phyloP scores from a whole-genome alignment of 2,329 filamentous ascomycete species.

The Herpotrichia juniperi region DNA sequence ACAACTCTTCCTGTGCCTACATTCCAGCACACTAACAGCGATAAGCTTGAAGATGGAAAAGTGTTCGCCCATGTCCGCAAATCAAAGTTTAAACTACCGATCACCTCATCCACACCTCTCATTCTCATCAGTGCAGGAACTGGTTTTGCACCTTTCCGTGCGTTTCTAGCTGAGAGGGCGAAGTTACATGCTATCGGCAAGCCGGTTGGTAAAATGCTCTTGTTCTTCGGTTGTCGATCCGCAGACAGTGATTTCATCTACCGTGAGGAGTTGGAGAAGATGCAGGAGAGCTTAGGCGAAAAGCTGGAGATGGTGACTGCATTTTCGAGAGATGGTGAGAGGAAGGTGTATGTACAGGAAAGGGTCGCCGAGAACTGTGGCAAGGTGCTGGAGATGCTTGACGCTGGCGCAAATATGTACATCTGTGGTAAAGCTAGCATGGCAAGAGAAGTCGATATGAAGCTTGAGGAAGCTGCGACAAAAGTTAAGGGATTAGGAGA shows the following conservation, averaged over 20 bases:
- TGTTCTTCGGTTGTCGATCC: conserved; percentile 42
- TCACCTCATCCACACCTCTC: conserved; percentile 51
- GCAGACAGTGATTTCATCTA: conserved; percentile 41
- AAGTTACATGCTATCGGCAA: conserved; percentile 37
- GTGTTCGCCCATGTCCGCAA: conserved; percentile 49
- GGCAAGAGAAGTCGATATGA: conserved; percentile 50
- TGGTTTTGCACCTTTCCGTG: conserved; percentile 43
- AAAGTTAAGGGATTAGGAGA: conserved; percentile 47
- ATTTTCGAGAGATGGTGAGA: conserved; percentile 25
- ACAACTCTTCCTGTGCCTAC: conserved; percentile 18
- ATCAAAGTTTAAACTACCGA: conserved; percentile 56
- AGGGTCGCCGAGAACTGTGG: conserved; percentile 36
- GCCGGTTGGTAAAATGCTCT: conserved; percentile 33
- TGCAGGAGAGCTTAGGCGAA: conserved; percentile 25
- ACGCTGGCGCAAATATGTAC: conserved; percentile 49
- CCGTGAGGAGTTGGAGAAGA: conserved; percentile 27
- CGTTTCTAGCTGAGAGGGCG: conserved; percentile 42
- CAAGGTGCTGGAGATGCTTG: conserved; percentile 42
- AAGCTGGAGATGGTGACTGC: conserved; percentile 32
- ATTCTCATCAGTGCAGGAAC: conserved; percentile 50
- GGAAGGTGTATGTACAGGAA: conserved; percentile 49
- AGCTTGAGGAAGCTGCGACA: conserved; percentile 46
- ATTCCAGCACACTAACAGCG: conserved; percentile 18
- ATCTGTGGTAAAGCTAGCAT: conserved; percentile 48
- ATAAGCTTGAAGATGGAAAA: conserved; percentile 24